Base-by-base conservation (phyloP, 371 early-diverging fungal genomes). In the Syncephalastrum sp. region DNA sequence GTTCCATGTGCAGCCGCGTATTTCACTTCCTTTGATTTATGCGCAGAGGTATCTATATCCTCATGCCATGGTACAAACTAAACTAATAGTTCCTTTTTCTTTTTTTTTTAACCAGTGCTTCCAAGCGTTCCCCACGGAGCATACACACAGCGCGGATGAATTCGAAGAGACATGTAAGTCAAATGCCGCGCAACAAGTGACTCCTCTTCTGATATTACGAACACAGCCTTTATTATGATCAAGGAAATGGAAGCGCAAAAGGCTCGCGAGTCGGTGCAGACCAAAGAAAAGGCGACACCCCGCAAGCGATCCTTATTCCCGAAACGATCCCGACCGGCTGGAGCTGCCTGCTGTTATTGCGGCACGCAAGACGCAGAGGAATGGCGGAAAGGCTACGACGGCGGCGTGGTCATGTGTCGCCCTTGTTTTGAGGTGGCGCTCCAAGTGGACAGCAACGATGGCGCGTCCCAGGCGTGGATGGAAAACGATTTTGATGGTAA, bases 381-480 rank as follows among this genome's bases (percentile, higher is more conserved):
- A 43, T 85, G 86, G 86, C 68, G 83, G 25, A 68, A 74, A 72
- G 93, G 91, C 0, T 93, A 91, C 60, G 88, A 91, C 42, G 79
- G 77, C 12, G 90, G 90, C 2, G 85, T 92, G 0, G 68, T 91
- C 4, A 90, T 94, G 91, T 94, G 95, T 65, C 83, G 86, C 56
- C 71, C 72, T 8, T 94, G 94, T 68, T 93, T 88, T 63, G 70
- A 81, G 19, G 62, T 85, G 4, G 88, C 88, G 8, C 70, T 81
- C 7, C 51, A 72, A 5, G 67, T 79, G 14, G 77, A 67, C 16
- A 76, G 59, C 21, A 60, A 54, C 24, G 76, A 74, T 53, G 74
- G 72, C 7, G 48, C 38, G 10, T 33, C 38, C 53, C 29, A 14
- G 53, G 33, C 17, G 8, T 33, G 7, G 69, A 68, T 42, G 64